phyloP scores from a whole-genome alignment of 495 filamentous ascomycete genomes.

The Cudoniella acicularis region DNA sequence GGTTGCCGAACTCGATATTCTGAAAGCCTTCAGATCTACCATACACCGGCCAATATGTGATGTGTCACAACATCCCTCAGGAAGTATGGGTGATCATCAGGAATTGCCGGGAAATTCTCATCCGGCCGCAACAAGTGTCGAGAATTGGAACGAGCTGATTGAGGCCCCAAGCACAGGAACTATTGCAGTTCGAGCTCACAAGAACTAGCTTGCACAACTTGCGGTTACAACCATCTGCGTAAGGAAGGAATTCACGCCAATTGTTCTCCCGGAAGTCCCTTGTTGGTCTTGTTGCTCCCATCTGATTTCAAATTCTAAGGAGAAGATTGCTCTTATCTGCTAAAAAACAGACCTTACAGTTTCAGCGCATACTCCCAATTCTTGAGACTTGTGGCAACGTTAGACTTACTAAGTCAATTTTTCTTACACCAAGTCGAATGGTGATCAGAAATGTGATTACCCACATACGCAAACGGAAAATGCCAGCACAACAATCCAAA shows the following conservation, averaged over 20 bases:
- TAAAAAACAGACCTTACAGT: too few relatives aligned
- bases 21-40: conserved; percentile 10
- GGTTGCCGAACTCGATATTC: conserved; percentile 37
- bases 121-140: conserved; percentile 5
- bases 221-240: conserved; percentile 4
- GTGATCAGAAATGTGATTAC: too few relatives aligned
- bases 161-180: conserved; percentile 14
- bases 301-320: neutral
- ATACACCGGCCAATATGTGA: neutral
- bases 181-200: conserved; percentile 18
- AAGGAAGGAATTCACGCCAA: neutral
- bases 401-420: too few relatives aligned
- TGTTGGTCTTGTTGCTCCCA: neutral
- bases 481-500: too few relatives aligned
- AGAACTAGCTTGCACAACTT: conserved; percentile 27
- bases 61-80: neutral
- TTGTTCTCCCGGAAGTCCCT: neutral
- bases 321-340: neutral
- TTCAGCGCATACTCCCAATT: too few relatives aligned
- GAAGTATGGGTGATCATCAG: neutral
- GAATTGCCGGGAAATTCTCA: neutral
- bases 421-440: too few relatives aligned
- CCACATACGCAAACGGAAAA: too few relatives aligned
- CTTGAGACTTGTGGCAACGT: too few relatives aligned
- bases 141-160: conserved; percentile 27